These are phyloP conservation scores for Plenodomus tracheiphilus DNA, from an alignment of 2,329 filamentous ascomycete species.

Conservation along the genomic window DNA sequence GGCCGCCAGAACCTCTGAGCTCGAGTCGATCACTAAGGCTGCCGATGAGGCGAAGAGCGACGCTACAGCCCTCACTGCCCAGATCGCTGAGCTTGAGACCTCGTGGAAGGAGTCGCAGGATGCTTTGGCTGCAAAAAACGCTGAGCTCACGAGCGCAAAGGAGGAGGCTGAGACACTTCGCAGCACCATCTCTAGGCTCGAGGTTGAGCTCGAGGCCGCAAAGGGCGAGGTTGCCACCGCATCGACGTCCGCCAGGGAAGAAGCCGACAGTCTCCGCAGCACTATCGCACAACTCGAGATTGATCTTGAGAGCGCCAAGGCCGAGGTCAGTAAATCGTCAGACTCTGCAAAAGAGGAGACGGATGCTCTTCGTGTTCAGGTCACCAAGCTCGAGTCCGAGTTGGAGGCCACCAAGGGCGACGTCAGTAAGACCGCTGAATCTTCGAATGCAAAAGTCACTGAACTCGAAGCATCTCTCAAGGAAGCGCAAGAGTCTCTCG, in stretches of 20 bases:
- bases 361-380: slow-evolving; percentile 13
- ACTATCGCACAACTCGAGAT: slow-evolving; percentile 33
- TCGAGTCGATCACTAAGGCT: slow-evolving; percentile 26
- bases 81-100: slow-evolving; percentile 32
- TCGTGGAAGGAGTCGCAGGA: slow-evolving; percentile 29
- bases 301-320: slow-evolving; percentile 18
- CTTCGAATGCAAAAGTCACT: slow-evolving; percentile 23
- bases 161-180: slow-evolving; percentile 28
- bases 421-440: slow-evolving; percentile 20
- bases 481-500: slow-evolving; percentile 18
- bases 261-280: slow-evolving; percentile 23
- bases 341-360: slow-evolving; percentile 16
- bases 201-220: slow-evolving; percentile 15
- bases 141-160: slow-evolving; percentile 22
- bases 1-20: slow-evolving; percentile 26
- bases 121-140: slow-evolving; percentile 23
- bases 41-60: slow-evolving; percentile 29
- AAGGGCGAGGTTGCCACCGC: slow-evolving; percentile 20
- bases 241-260: slow-evolving; percentile 23
- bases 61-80: slow-evolving; percentile 23
- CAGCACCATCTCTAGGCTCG: slow-evolving; percentile 32
- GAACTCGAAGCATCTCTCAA: slow-evolving; percentile 29
- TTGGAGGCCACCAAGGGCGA: slow-evolving; percentile 19
- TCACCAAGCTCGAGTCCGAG: slow-evolving; percentile 19
- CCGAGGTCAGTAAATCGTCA: slow-evolving; percentile 15